These are phyloP conservation scores for Aurantiochytrium sp. DNA, from an alignment of 108 stramenopile species.

Conservation along the genomic window DNA sequence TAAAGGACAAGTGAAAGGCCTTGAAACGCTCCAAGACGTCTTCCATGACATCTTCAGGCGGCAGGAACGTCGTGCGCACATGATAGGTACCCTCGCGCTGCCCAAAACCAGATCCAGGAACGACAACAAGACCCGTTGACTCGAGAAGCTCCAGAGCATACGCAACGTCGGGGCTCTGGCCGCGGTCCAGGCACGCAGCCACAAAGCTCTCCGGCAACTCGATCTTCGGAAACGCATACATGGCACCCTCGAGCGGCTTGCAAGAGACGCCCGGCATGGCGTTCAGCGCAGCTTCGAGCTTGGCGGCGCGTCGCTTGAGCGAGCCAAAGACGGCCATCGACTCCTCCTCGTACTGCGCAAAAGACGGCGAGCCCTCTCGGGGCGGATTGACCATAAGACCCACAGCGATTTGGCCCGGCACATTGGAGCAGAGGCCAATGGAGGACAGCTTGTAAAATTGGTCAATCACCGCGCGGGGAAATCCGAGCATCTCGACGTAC, in stretches of 20 bases:
- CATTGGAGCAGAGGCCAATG: constrained; percentile 70
- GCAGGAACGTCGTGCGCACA: constrained; percentile 92
- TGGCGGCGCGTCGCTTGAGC: constrained; percentile 68
- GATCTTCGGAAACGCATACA: constrained; percentile 90
- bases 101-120: constrained; percentile 90
- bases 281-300: constrained; percentile 72
- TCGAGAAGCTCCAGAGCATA: constrained; percentile 84
- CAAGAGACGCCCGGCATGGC: constrained; percentile 78
- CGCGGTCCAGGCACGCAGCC: constrained; percentile 55
- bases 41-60: constrained; percentile 67
- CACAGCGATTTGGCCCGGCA: constrained; percentile 74
- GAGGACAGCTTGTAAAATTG: constrained; percentile 86
- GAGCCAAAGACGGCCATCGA: constrained; percentile 57
- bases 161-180: constrained; percentile 73
- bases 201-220: constrained; percentile 69
- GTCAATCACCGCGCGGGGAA: constrained; percentile 68
- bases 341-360: constrained; percentile 58
- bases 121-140: constrained; percentile 82
- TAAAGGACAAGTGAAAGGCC: constrained; percentile 70
- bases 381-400: constrained; percentile 85
- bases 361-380: constrained; percentile 53
- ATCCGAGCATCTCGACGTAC: constrained; percentile 73
- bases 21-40: constrained; percentile 61
- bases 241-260: constrained; percentile 78
- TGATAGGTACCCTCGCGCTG: constrained; percentile 82